Base-by-base conservation (phyloP, 257 asterid genomes). In the Nicotiana tomentosiformis region DNA sequence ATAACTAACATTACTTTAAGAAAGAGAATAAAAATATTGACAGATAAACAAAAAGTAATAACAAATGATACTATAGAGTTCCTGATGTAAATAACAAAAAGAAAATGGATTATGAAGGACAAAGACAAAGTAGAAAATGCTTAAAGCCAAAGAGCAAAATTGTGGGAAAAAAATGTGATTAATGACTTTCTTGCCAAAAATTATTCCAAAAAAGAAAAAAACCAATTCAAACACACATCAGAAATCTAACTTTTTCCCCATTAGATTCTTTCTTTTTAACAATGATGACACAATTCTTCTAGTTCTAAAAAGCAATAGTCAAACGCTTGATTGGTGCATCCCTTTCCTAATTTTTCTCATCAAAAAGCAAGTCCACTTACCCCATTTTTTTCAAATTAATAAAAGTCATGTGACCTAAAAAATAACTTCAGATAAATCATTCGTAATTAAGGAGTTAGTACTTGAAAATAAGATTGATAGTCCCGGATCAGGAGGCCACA, bases 311-410 rank as follows among this genome's bases (percentile, higher is more conserved):
- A 61, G 82, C 84, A 84, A 86, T 87, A 89, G 87, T 79, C 88
- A 82, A 43, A 82, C 85, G 83, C 88, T 85, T 89, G 87, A 83
- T 83, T 86, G 89, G 85, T 89, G 87, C 86, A 84, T 86, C 72
- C 72, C 61, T 64, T 84, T 69, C 86, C 83, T 84, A 60, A 81
- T 86, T 82, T 86, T 67, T 88, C 84, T 77, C 85, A 83, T 90
- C 81, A 83, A 86, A 90, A 89, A 55, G 92, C 81, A 83, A 86
- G 66, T 3, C 87, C 90, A 86, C 92, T 91, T 88, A 85, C 81
- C 81, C 6, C 29, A n/a, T 10, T 16, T 68, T 16, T 68, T 58
- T 53, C 61, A 79, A 79, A 79, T 46, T 79, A 39, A 79, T 79
- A 29, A 60, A 12, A 78, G 18, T 69, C 29, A 39, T 0, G 10